Base-by-base conservation (phyloP, 441 rosid species). In the Syzygium syzygioides region DNA sequence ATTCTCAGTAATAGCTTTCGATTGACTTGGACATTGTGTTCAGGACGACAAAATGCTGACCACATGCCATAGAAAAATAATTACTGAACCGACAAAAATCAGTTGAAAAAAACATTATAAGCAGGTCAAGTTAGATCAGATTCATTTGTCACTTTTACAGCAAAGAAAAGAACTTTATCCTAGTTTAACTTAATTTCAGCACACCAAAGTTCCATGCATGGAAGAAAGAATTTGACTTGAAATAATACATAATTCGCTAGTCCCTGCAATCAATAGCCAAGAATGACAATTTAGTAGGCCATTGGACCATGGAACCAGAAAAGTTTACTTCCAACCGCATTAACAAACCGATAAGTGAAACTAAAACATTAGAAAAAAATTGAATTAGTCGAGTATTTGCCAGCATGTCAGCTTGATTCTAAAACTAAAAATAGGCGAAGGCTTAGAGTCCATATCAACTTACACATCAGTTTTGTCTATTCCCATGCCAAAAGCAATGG, bases 271-370 rank as follows among this genome's bases (percentile, higher is more conserved):
- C 54, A 52, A 52, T 52, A 52, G 54, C 15, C 26, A 57, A 25
- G 60, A 57, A 23, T 57, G 28, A 4, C 26, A 23, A 57, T 57
- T 57, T 57, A 57, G 60, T 6, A 57, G 60, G 26, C 28, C 14
- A 57, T 12, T 23, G 0, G 60, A 56, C 28, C 28, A 57, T 23
- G 14, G 60, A 19, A 57, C 1, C 4, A 23, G 28, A 3, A 23
- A 57, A 23, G 60, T 23, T 23, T 57, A 57, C 60, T 57, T 57
- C 28, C 12, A 23, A 57, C 13, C 28, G 10, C 0, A 23, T 6
- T 23, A 57, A 1, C 13, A 57, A 57, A 57, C 28, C 28, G 0
- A 57, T 23, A 4, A 23, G 60, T 0, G 0, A 57, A 23, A 0
- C 60, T 57, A 23, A 23, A 57, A 57, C 28, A 23, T 57, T 23